A percentile compares a stretch with the other conserved stretches of the same genome.
These are phyloP conservation scores for Saxophila tyrrhenica DNA, from an alignment of 495 filamentous ascomycete genomes.

Conservation along the genomic window DNA sequence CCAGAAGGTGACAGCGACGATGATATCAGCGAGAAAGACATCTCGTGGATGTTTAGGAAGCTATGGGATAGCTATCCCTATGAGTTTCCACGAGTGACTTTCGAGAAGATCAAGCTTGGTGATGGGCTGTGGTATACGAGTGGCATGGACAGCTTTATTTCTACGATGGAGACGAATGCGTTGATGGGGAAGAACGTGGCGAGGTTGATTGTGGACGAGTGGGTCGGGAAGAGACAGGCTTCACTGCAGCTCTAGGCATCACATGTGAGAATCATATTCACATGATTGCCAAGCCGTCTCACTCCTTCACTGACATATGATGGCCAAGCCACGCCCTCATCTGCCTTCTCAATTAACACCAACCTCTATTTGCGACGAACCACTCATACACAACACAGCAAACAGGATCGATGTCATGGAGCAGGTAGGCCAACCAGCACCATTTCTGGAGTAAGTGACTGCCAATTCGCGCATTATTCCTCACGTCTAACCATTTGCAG, in stretches of 20 bases:
- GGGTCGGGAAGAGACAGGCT: neutral
- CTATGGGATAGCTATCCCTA: conserved; percentile 79
- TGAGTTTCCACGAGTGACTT: conserved; percentile 69
- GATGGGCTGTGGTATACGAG: conserved; percentile 75
- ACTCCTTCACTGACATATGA: neutral
- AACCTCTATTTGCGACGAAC: neutral
- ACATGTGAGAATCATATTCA: neutral
- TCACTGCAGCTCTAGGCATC: neutral
- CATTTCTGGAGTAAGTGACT: too few species aligned
- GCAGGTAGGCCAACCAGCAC: neutral
- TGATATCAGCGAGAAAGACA: conserved; percentile 32
- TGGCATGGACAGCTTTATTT: conserved; percentile 90
- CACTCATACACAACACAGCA: too few species aligned
- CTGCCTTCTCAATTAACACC: neutral
- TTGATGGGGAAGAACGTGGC: conserved; percentile 96
- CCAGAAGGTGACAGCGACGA: neutral
- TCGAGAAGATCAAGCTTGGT: conserved; percentile 66
- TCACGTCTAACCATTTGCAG: neutral
- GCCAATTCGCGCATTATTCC: too few species aligned
- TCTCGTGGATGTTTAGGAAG: conserved; percentile 70
- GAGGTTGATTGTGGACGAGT: conserved; percentile 51
- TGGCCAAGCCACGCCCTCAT: neutral
- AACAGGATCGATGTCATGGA: neutral
- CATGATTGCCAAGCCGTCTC: neutral
- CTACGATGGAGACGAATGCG: conserved; percentile 94